These are phyloP conservation scores for Crithidia acanthocephali DNA, from an alignment of 208 protist species.

Conservation along the genomic window DNA sequence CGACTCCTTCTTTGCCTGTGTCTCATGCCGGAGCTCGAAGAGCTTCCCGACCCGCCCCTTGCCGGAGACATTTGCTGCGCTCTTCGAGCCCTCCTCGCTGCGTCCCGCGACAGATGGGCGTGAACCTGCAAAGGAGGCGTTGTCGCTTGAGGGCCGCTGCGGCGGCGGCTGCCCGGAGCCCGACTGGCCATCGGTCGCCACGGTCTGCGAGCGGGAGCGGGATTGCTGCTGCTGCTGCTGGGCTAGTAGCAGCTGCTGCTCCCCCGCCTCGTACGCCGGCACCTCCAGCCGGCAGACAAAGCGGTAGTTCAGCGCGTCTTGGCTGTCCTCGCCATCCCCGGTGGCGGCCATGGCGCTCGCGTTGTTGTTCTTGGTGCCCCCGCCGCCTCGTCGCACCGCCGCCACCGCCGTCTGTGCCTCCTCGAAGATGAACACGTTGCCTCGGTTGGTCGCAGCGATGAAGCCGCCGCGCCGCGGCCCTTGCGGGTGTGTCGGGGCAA, in stretches of 20 bases:
- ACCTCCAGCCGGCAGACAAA: constrained; percentile 34
- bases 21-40: constrained; percentile 20
- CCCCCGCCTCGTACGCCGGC: constrained; percentile 21
- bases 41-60: constrained; percentile 12
- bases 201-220: background rate
- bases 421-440: constrained; percentile 82
- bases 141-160: background rate
- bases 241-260: constrained; percentile 8
- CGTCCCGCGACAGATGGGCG: background rate
- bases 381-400: background rate
- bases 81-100: background rate
- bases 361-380: constrained; percentile 3
- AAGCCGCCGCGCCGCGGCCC: constrained; percentile 46
- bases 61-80: background rate
- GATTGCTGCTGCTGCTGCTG: background rate
- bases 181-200: background rate
- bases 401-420: constrained; percentile 2
- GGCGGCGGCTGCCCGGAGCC: background rate
- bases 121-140: background rate
- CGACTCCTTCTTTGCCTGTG: background rate
- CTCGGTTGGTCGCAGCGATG: constrained; percentile 68
- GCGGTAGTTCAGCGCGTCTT: constrained; percentile 15
- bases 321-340: constrained; percentile 4
- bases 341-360: background rate
- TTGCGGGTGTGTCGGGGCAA: constrained; percentile 38